A percentile compares a stretch with the other conserved stretches of the same genome.
These are phyloP conservation scores for Alternaria viburni DNA, from an alignment of 2,329 filamentous ascomycete species.

Conservation along the genomic window DNA sequence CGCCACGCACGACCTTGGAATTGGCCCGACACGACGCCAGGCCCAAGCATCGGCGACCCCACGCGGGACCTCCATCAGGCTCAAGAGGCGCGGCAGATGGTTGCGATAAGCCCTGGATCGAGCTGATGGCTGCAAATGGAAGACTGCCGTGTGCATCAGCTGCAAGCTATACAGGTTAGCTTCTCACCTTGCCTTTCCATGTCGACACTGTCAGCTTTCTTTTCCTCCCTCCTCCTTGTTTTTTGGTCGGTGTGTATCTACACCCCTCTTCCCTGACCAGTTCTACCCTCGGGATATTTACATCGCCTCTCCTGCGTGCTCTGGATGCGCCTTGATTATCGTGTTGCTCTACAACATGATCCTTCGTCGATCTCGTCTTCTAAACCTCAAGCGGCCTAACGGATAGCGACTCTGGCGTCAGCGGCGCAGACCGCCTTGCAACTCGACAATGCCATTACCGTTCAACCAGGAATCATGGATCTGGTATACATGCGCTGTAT, in stretches of 20 bases:
- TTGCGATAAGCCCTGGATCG: constrained; percentile 3
- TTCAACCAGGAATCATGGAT: constrained; percentile 56
- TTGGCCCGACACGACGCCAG: not conserved
- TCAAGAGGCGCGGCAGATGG: not conserved
- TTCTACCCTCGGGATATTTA: not conserved
- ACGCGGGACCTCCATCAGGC: constrained; percentile 6
- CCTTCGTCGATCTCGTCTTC: constrained; percentile 17
- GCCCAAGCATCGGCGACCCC: not conserved
- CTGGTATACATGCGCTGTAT: constrained; percentile 52
- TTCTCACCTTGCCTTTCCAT: not conserved
- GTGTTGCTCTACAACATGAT: constrained; percentile 24
- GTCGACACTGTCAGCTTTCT: constrained; percentile 3
- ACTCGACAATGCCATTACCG: constrained; percentile 21
- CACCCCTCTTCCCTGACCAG: not conserved
- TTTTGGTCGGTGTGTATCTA: not conserved
- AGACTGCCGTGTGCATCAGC: constrained; percentile 9
- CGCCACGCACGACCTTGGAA: not conserved
- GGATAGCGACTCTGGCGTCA: constrained; percentile 9
- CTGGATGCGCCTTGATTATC: constrained; percentile 2
- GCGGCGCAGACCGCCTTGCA: constrained; percentile 4
- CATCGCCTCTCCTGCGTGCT: not conserved
- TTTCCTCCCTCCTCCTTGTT: not conserved
- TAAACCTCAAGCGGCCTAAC: constrained; percentile 20
- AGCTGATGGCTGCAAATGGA: constrained; percentile 1
- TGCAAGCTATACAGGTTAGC: constrained; percentile 11